phyloP scores from a whole-genome alignment of 1,139 yeast genomes.

The Suhomyces kunorum region DNA sequence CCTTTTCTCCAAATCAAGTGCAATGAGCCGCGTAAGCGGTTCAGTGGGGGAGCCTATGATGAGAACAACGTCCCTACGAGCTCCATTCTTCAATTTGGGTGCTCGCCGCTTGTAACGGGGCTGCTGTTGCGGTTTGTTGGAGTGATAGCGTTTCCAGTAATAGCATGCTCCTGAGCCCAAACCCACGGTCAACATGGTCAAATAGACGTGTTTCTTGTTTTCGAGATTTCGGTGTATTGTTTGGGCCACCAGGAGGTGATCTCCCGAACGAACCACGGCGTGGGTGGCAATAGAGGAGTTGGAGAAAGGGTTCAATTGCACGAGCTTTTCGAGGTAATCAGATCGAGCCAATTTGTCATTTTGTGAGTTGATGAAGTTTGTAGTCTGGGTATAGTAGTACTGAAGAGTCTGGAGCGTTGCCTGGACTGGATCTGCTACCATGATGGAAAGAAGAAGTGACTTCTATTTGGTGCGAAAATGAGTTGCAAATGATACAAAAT shows the following conservation, averaged over 20 bases:
- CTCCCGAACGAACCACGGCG: background rate
- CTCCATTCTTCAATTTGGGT: constrained; percentile 63
- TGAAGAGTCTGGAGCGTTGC: constrained; percentile 39
- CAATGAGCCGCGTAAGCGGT: constrained; percentile 68
- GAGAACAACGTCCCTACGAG: constrained; percentile 71
- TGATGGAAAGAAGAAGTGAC: constrained; percentile 14
- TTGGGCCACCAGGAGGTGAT: constrained; percentile 7
- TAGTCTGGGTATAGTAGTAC: constrained; percentile 27
- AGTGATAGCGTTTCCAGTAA: constrained; percentile 11
- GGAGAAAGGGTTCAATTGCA: constrained; percentile 11
- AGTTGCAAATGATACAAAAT: constrained; percentile 4
- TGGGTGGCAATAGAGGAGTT: background rate
- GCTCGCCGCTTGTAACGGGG: constrained; percentile 53
- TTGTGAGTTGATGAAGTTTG: constrained; percentile 28
- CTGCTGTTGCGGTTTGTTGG: background rate
- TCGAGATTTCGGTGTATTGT: constrained; percentile 15
- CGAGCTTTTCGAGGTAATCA: constrained; percentile 21
- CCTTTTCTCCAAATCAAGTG: constrained; percentile 71
- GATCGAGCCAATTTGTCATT: constrained; percentile 26
- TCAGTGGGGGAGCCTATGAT: constrained; percentile 78
- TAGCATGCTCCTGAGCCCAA: constrained; percentile 27
- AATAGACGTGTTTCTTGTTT: constrained; percentile 20
- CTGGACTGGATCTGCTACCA: constrained; percentile 52
- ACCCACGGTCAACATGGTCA: constrained; percentile 31
- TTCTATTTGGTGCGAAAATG: background rate